These are phyloP conservation scores for Oidiodendron maius DNA, from an alignment of 495 filamentous ascomycete genomes.

Conservation along the genomic window DNA sequence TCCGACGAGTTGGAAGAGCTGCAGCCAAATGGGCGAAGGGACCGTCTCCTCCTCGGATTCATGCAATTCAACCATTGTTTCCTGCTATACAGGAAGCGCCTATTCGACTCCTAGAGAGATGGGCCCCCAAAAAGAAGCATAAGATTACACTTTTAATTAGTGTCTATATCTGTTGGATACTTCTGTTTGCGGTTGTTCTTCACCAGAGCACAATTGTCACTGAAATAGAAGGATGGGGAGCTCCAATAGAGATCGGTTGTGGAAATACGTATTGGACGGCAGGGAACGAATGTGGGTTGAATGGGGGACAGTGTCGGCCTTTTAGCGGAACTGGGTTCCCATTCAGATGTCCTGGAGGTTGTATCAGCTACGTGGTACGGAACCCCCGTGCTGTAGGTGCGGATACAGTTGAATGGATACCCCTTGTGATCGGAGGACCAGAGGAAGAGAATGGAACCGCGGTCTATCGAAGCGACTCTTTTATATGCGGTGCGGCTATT, in stretches of 20 bases:
- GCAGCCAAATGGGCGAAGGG: constrained; percentile 63
- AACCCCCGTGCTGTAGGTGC: constrained; percentile 72
- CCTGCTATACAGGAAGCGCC: constrained; percentile 65
- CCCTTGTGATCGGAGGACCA: constrained; percentile 72
- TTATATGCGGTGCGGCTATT: constrained; percentile 75
- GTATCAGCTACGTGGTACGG: constrained; percentile 55
- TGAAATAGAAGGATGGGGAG: constrained; percentile 64
- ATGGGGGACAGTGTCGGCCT: constrained; percentile 76
- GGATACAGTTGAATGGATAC: constrained; percentile 61
- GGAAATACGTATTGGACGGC: constrained; percentile 56
- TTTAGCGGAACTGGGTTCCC: constrained; percentile 63
- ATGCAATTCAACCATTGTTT: constrained; percentile 64
- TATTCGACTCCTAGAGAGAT: constrained; percentile 51
- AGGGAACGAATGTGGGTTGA: constrained; percentile 70
- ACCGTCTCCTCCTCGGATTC: constrained; percentile 55
- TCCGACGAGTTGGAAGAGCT: constrained; percentile 33
- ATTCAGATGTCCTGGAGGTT: constrained; percentile 79
- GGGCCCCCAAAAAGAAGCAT: constrained; percentile 58
- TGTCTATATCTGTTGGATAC: constrained; percentile 64
- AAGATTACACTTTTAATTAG: constrained; percentile 51
- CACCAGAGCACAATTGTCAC: constrained; percentile 55
- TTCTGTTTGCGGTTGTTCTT: constrained; percentile 64
- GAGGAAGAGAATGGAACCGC: constrained; percentile 29
- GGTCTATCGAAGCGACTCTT: constrained; percentile 76
- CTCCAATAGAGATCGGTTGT: constrained; percentile 62